Percentiles rank a stretch among this genome's conserved stretches.
Conservation (phyloP, 176 grass and related monocot genomes). For the Carex kokanica region DNA sequence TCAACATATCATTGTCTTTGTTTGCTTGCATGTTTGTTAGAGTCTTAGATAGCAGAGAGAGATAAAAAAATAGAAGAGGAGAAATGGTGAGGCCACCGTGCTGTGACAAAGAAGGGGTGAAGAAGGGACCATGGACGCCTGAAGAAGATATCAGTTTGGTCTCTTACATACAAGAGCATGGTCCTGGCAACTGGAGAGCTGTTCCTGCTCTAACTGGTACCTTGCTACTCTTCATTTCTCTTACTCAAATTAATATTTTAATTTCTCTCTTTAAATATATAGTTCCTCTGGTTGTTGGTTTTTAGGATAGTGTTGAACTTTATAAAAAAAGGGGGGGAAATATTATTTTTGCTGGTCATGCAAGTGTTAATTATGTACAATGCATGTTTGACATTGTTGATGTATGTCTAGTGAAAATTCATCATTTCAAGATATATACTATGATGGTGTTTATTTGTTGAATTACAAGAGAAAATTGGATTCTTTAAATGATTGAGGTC, state of each 20-base stretch:
- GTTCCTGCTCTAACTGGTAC: conserved; percentile 48
- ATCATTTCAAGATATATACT: not conserved
- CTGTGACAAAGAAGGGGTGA: conserved; percentile 55
- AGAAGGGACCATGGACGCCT: conserved; percentile 86
- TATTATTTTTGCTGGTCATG: not conserved
- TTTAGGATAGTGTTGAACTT: not conserved
- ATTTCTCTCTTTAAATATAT: not conserved
- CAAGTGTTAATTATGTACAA: not conserved
- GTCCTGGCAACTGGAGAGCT: conserved; percentile 68
- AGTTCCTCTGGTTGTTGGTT: not conserved
- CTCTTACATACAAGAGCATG: conserved; percentile 76
- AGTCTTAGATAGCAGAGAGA: not conserved
- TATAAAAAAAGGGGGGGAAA: not conserved
- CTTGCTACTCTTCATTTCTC: conserved; percentile 17
- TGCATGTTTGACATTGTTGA: not conserved
- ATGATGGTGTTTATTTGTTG: too few relatives aligned
- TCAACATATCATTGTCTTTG: not conserved
- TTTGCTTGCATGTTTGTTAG: not conserved
- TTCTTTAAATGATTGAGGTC: not conserved
- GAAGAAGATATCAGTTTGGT: conserved; percentile 82
- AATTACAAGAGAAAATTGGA: not conserved
- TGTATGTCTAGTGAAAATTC: not conserved
- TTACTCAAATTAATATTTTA: not conserved
- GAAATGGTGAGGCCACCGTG: conserved; percentile 63
- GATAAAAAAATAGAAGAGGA: not conserved